These are phyloP conservation scores for Coccomyxa sp. DNA, from an alignment of 139 green algal genomes.

Conservation along the genomic window DNA sequence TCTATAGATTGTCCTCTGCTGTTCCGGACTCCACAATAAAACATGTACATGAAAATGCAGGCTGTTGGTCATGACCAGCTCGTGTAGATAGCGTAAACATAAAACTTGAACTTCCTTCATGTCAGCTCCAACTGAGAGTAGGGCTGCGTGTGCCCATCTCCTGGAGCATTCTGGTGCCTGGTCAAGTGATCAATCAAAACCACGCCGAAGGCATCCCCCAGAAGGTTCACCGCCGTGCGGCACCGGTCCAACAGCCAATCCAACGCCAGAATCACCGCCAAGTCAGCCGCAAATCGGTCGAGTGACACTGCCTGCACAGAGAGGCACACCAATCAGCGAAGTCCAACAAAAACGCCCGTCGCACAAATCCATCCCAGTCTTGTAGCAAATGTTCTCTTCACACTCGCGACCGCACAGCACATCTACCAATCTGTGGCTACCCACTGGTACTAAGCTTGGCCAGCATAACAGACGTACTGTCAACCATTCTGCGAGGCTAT, in stretches of 20 bases:
- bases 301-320: constrained; percentile 15
- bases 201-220: constrained; percentile 36
- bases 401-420: background rate
- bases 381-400: background rate
- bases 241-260: constrained; percentile 55
- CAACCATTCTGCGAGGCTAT: background rate
- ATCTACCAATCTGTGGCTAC: background rate
- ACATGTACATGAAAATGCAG: too few species aligned
- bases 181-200: constrained; percentile 22
- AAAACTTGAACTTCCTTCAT: background rate
- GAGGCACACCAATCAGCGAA: background rate
- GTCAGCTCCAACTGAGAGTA: background rate
- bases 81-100: too few species aligned
- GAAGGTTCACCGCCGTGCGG: constrained; percentile 48
- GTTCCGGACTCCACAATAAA: too few species aligned
- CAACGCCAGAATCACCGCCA: constrained; percentile 52
- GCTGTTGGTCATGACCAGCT: too few species aligned
- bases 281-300: constrained; percentile 29
- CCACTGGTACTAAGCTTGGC: background rate
- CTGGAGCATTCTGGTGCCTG: background rate
- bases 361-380: background rate
- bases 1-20: too few species aligned
- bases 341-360: background rate
- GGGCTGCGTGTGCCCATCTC: background rate
- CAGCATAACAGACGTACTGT: background rate